phyloP scores from a whole-genome alignment of 169 alveolate genomes.

The Condylostoma magnum region DNA sequence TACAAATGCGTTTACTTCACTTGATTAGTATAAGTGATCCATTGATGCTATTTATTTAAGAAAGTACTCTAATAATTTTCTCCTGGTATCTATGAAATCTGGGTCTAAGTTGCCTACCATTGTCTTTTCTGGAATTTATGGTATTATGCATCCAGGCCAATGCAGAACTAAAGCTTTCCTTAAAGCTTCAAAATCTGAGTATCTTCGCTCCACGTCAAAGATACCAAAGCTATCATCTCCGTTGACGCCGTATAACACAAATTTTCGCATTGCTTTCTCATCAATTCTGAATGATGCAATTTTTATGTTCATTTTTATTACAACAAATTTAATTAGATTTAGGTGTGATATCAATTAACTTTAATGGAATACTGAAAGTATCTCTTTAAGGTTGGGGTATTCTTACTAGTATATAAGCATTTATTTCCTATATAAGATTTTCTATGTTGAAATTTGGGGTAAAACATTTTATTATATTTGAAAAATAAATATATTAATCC shows the following conservation, averaged over 20 bases:
- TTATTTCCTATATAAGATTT: no score
- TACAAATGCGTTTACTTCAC: constrained; percentile 4
- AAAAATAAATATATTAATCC: no score
- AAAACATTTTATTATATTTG: no score
- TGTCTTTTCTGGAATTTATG: constrained; percentile 13
- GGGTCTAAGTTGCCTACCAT: constrained; percentile 11
- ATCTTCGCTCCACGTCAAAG: neutral
- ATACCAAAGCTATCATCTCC: constrained; percentile 7
- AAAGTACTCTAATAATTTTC: constrained; percentile 26
- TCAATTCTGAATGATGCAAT: no score
- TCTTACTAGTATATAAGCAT: no score
- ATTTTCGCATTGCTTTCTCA: constrained; percentile 1
- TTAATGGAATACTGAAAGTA: no score
- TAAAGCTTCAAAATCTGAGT: constrained; percentile 5
- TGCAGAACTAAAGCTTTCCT: neutral
- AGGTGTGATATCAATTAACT: no score
- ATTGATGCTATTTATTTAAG: neutral
- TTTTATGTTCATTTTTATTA: no score
- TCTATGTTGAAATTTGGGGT: no score
- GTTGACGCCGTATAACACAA: neutral
- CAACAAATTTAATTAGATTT: no score
- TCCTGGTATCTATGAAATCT: constrained; percentile 9
- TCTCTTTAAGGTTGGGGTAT: no score
- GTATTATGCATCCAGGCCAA: constrained; percentile 27
- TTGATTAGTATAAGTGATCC: neutral